Evolutionary conservation across 2,329 filamentous ascomycete species (phyloP), one percentile per base, ranked within the genome.

Genomic region (Paecilomyces variotii): DNA sequence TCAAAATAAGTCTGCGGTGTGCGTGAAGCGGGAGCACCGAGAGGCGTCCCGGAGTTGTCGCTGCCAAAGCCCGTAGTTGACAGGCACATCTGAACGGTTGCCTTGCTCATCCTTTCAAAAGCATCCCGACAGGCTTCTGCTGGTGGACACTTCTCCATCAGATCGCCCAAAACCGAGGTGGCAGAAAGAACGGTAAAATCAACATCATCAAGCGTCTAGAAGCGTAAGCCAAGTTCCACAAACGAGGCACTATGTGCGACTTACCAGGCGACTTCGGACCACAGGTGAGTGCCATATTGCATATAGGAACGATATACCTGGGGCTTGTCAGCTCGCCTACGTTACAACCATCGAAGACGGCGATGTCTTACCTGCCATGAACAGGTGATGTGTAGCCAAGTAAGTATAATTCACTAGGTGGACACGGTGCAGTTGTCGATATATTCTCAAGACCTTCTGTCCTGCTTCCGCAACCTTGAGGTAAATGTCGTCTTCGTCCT

Each of bases 361-460:
- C 28, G 56, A 58, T 52, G 12, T 69, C 79, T 69, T 87, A 76
- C 92, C 93, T 28, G 93, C 93, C 89, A 96, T 97, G 77, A 97
- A 97, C 5, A 97, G 81, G 74, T 97, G 92, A 71, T 97, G 93
- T 0, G 94, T 97, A 1, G 94, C 92, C 57, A 97, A 78, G 73
- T 95, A 97, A 0, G 93, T 97, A 71, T 97, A 96, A 74, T 96
- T 97, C 57, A 97, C 93, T 49, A 97, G 82, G 56, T 91, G 88
- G 59, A 91, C 85, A 9, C 92, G 82, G 73, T 97, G 93, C 60
- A 97, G 79, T 69, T 96, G 90, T 56, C 93, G 82, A 74, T 97
- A 97, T 35, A 97, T 82, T 61, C 92, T 89, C 69, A 97, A 77
- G 2, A 97, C 93, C 75, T 90, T 94, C 73, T 96, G 92, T 0